phyloP scores from a whole-genome alignment of 495 filamentous ascomycete genomes.

The Amniculicola lignicola region DNA sequence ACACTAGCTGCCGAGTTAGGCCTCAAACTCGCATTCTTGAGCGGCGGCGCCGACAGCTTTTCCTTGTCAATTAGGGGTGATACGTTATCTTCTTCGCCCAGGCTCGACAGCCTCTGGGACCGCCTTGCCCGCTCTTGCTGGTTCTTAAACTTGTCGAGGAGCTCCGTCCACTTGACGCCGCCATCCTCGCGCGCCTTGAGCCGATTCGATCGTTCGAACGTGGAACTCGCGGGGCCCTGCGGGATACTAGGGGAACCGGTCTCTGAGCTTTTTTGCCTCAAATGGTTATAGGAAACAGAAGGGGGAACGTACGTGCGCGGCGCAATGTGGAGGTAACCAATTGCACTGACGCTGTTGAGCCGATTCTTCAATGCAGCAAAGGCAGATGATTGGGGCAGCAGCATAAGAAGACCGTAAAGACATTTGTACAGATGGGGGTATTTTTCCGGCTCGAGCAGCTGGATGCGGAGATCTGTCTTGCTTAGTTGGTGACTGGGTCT shows the following conservation, averaged over 20 bases:
- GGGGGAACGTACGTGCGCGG: conserved; percentile 69
- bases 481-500: neutral
- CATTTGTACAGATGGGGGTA: conserved; percentile 98
- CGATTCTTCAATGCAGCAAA: conserved; percentile 97
- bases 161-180: conserved; percentile 83
- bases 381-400: conserved; percentile 92
- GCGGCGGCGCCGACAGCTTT: conserved; percentile 15
- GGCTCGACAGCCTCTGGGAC: conserved; percentile 42
- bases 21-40: conserved; percentile 12
- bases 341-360: conserved; percentile 91
- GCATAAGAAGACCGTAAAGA: conserved; percentile 95
- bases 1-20: conserved; percentile 5
- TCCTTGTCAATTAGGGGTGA: conserved; percentile 30
- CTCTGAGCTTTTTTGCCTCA: conserved; percentile 37
- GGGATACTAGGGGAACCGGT: conserved; percentile 25
- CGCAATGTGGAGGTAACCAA: conserved; percentile 86
- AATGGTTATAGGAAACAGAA: conserved; percentile 40
- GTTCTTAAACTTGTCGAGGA: conserved; percentile 91
- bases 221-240: conserved; percentile 35
- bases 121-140: conserved; percentile 78
- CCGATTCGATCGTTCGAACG: conserved; percentile 74
- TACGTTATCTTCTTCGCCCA: conserved; percentile 26
- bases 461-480: conserved; percentile 78
- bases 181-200: conserved; percentile 81
- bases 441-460: conserved; percentile 96